Conservation (phyloP, 495 filamentous ascomycete genomes). For the Neurospora cerealis region DNA sequence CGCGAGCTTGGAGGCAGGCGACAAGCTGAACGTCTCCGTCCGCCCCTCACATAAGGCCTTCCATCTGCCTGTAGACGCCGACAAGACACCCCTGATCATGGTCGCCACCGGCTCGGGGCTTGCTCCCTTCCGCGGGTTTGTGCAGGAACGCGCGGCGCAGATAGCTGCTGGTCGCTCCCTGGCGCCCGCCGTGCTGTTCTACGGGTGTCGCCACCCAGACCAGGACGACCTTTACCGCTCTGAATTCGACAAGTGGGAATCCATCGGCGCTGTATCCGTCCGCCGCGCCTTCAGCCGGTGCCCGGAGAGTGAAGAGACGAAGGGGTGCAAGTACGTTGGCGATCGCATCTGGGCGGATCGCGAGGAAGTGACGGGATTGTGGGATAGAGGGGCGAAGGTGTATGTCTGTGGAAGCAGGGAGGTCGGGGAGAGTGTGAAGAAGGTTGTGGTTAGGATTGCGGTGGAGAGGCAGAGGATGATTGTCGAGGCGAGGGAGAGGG, state of each 20-base stretch:
- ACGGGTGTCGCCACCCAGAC: slow-evolving; percentile 50
- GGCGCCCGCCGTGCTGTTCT: slow-evolving; percentile 51
- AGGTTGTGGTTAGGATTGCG: slow-evolving; percentile 32
- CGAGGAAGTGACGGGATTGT: slow-evolving; percentile 41
- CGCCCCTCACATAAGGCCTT: slow-evolving; percentile 51
- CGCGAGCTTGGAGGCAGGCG: slow-evolving; percentile 47
- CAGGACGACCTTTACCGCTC: too few species aligned
- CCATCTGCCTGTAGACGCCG: slow-evolving; percentile 51
- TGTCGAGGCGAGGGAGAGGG: slow-evolving; percentile 12
- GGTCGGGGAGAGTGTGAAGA: slow-evolving; percentile 51
- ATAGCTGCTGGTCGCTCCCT: slow-evolving; percentile 42
- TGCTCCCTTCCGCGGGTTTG: slow-evolving; percentile 61
- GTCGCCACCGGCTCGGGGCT: slow-evolving; percentile 46
- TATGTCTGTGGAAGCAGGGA: slow-evolving; percentile 58
- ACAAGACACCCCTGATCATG: slow-evolving; percentile 57
- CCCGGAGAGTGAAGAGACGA: slow-evolving; percentile 13
- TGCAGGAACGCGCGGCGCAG: slow-evolving; percentile 54
- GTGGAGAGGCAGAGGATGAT: slow-evolving; percentile 40
- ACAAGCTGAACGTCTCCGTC: slow-evolving; percentile 53
- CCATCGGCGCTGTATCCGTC: slow-evolving; percentile 53
- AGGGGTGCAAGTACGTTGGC: slow-evolving; percentile 49
- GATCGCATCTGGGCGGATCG: slow-evolving; percentile 47
- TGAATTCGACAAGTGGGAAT: too few species aligned
- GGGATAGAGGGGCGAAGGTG: slow-evolving; percentile 49
- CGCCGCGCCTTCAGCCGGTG: slow-evolving; percentile 44